These are phyloP conservation scores for Lotmaria passim DNA, from an alignment of 208 protist genomes.

Conservation along the genomic window DNA sequence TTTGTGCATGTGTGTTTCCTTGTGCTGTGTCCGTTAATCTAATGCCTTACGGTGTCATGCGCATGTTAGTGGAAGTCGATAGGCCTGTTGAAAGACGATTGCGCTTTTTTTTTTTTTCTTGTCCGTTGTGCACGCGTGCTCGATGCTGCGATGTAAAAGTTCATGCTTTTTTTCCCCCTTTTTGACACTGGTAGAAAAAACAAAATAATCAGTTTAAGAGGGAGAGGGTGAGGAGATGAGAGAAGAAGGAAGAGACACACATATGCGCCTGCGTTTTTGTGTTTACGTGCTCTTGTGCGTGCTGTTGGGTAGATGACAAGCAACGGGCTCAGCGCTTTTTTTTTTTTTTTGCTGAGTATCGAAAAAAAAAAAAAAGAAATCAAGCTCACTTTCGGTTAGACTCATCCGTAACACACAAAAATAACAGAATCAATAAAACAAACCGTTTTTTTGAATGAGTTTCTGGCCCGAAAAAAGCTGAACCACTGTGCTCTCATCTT, in stretches of 20 bases:
- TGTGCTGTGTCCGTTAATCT: background rate
- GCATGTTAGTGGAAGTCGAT: too few species aligned
- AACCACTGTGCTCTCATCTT: too few species aligned
- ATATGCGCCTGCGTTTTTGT: background rate
- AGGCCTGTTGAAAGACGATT: too few species aligned
- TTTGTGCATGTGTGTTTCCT: background rate
- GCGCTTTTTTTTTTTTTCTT: too few species aligned
- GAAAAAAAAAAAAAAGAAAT: too few species aligned
- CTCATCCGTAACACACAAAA: conserved; percentile 6
- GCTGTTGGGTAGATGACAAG: background rate
- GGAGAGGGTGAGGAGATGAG: background rate
- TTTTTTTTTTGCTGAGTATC: conserved; percentile 7
- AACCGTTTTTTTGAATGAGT: too few species aligned
- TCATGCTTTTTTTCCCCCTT: too few species aligned
- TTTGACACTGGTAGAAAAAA: too few species aligned
- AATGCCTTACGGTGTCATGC: background rate
- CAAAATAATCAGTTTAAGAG: background rate
- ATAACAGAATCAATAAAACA: conserved; percentile 16
- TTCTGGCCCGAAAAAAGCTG: too few species aligned
- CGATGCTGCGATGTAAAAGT: background rate
- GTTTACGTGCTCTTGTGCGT: background rate
- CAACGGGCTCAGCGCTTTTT: conserved; percentile 1
- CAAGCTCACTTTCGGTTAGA: conserved; percentile 1
- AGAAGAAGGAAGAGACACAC: background rate
- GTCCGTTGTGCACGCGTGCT: background rate